Evolutionary conservation across 2,329 filamentous ascomycete species (phyloP).

Genomic region (Cercospora citrullina): DNA sequence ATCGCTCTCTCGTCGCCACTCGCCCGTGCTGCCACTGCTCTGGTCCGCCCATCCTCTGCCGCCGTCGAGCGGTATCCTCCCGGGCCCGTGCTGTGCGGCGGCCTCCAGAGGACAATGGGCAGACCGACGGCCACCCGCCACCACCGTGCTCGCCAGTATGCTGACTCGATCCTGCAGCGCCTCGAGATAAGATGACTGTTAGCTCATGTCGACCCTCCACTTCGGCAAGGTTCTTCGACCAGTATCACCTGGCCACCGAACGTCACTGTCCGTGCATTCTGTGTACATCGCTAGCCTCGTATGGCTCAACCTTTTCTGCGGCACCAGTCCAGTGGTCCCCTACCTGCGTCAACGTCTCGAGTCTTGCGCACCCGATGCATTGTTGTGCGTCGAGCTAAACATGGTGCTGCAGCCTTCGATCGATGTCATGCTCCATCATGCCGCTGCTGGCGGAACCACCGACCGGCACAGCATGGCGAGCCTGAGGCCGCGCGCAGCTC

Average conservation of each 20-base stretch:
- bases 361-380: constrained; percentile 20
- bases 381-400: constrained; percentile 17
- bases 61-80: background rate
- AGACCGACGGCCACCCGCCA: background rate
- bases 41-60: constrained; percentile 28
- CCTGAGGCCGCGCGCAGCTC: constrained; percentile 3
- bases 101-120: background rate
- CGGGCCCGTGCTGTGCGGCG: constrained; percentile 22
- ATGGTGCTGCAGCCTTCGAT: constrained; percentile 1
- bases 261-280: constrained; percentile 15
- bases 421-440: background rate
- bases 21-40: constrained; percentile 45
- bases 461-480: background rate
- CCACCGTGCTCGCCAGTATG: constrained; percentile 13
- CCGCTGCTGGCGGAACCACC: background rate
- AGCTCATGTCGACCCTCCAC: constrained; percentile 34
- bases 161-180: constrained; percentile 42
- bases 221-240: constrained; percentile 16
- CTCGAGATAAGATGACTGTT: constrained; percentile 53
- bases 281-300: constrained; percentile 10
- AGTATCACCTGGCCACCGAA: constrained; percentile 4
- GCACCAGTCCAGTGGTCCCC: constrained; percentile 17
- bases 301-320: constrained; percentile 13
- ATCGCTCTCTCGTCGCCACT: constrained; percentile 44
- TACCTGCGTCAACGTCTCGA: constrained; percentile 5